Percentiles rank a stretch among this genome's conserved stretches.
Conservation (phyloP, 225 moss, liverwort and hornwort species). For the Thuidium tamariscinum region DNA sequence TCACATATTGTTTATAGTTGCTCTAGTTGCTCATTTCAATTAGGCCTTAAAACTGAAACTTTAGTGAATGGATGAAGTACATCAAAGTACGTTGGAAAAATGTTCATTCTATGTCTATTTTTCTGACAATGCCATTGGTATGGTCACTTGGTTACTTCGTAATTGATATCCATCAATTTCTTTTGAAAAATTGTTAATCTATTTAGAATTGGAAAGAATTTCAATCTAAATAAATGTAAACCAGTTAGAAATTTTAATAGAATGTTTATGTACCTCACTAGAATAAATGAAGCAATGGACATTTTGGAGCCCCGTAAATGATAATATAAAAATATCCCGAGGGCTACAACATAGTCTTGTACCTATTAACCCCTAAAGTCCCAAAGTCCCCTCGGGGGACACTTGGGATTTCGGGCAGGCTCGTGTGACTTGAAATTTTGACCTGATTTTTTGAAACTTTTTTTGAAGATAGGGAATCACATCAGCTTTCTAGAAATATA, state of each 20-base stretch:
- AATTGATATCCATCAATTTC: background rate
- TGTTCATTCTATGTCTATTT: background rate
- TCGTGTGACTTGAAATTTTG: no score
- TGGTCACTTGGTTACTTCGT: background rate
- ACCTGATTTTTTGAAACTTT: no score
- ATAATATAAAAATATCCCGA: background rate
- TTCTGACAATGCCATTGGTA: background rate
- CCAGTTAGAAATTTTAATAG: no score
- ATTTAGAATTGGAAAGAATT: background rate
- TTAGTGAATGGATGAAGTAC: no score
- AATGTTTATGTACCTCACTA: background rate
- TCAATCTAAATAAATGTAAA: background rate
- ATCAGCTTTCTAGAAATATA: no score
- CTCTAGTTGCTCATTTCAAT: no score
- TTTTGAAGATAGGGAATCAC: no score
- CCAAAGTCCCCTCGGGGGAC: no score
- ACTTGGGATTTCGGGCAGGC: no score
- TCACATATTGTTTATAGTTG: no score
- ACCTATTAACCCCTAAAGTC: no score
- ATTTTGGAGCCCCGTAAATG: fast-evolving
- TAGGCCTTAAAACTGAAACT: no score
- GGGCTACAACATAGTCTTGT: background rate
- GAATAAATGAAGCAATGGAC: background rate
- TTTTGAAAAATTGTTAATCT: background rate
- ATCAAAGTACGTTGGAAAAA: background rate